Percentiles rank a stretch among this genome's conserved stretches.
Conservation (phyloP, 176 grass and related monocot genomes). For the Avena eriantha region DNA sequence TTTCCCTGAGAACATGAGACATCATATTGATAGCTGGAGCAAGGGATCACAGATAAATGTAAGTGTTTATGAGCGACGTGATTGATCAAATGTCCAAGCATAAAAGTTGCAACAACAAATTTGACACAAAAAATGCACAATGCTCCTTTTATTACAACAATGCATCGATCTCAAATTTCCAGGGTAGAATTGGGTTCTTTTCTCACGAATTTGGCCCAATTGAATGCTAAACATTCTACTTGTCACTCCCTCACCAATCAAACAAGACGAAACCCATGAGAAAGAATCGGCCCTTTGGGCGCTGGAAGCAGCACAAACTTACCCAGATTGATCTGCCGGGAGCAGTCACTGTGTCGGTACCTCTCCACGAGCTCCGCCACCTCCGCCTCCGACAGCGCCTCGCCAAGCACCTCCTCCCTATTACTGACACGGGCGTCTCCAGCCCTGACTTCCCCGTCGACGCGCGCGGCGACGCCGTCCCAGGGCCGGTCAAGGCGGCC, state of each 20-base stretch:
- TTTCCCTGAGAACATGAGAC: constrained; percentile 52
- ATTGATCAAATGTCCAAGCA: constrained; percentile 6
- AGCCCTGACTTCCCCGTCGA: not conserved
- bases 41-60: not conserved
- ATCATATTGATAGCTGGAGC: constrained; percentile 14
- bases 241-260: not conserved
- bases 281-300: not conserved
- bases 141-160: not conserved
- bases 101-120: not conserved
- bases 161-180: not conserved
- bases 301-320: not conserved
- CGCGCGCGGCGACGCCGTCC: constrained; percentile 54
- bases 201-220: not conserved
- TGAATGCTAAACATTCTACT: not conserved
- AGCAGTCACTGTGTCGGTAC: constrained; percentile 69
- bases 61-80: not conserved
- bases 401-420: constrained; percentile 48
- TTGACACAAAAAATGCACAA: not conserved
- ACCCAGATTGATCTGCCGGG: constrained; percentile 74
- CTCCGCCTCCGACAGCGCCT: constrained; percentile 54
- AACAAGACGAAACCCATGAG: not conserved
- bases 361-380: constrained; percentile 58
- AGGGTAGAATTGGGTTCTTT: not conserved
- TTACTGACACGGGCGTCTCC: not conserved
- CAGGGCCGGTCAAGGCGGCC: constrained; percentile 65